Evolutionary conservation across 768 basidiomycete genomes (phyloP).

Genomic region (Cyathus striatus): DNA sequence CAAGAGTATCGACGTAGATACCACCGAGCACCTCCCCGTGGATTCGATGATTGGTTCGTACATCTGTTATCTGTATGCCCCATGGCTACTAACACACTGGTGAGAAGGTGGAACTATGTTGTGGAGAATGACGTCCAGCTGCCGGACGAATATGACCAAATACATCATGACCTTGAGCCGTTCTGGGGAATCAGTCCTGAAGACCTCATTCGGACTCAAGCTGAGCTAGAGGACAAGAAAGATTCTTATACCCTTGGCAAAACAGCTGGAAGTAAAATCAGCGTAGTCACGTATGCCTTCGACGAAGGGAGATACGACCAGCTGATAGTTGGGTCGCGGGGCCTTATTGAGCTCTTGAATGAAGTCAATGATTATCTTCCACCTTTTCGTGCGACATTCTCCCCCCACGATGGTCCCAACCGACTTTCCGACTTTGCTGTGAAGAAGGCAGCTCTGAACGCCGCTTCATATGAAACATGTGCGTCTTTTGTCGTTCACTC

Average conservation of each 20-base stretch:
- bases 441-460: constrained; percentile 20
- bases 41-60: constrained; percentile 82
- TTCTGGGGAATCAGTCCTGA: constrained; percentile 66
- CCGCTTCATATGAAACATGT: constrained; percentile 21
- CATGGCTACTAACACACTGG: neutral
- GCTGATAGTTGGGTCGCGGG: constrained; percentile 23
- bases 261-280: constrained; percentile 17
- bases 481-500: constrained; percentile 6
- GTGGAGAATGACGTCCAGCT: constrained; percentile 67
- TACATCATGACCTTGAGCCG: constrained; percentile 71
- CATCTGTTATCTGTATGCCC: constrained; percentile 6
- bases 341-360: constrained; percentile 29
- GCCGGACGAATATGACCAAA: constrained; percentile 81
- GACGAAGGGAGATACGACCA: constrained; percentile 27
- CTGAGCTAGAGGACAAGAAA: constrained; percentile 28
- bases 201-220: constrained; percentile 31
- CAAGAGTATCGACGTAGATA: constrained; percentile 74
- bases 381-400: constrained; percentile 39
- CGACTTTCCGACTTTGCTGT: constrained; percentile 28
- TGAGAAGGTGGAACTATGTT: constrained; percentile 54
- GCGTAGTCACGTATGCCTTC: constrained; percentile 29
- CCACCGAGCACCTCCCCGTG: constrained; percentile 73
- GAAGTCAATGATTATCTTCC: constrained; percentile 36
- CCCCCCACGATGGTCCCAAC: constrained; percentile 38
- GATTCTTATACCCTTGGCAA: constrained; percentile 40